Base-by-base conservation (phyloP, 768 basidiomycete species). In the Lyophyllum shimeji region DNA sequence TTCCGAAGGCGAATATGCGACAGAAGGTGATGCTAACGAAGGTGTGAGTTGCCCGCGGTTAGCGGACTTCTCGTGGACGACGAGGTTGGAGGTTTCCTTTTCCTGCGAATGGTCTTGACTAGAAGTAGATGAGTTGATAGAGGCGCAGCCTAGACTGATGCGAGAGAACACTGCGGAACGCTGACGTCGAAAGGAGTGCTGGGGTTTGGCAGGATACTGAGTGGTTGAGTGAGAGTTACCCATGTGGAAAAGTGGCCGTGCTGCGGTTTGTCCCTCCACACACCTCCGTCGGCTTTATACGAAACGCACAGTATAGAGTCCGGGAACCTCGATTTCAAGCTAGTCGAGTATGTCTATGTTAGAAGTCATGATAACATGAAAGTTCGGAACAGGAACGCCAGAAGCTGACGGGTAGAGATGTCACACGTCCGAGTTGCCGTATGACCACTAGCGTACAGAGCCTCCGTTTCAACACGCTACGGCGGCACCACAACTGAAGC, bases 91-190 rank as follows among this genome's bases (percentile, higher is more conserved):
- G 33, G 74, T 72, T 15, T 79, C 79, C 51, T 74, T 72, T 13
- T 79, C 79, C 50, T 74, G 69, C n/a, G 76, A 74, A 1, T 69
- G 67, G 13, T 69, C 63, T 24, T 72, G 73, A 60, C 67, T 72
- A 37, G 69, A 60, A 27, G 71, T 65, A 11, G 74, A 74, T 1
- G 66, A 63, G 29, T 68, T 65, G 3, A 68, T 72, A 55, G 74
- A 74, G 23, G 70, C 64, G 45, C 75, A 78, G 47, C 74, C 73
- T 11, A 82, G 55, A 59, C 66, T 74, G 55, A 80, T 51, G 13
- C 70, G 75, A 50, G 80, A 70, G 40, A 76, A 68, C 37, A 72
- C 52, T 24, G 65, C 61, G 17, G 74, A 75, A 61, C 71, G 73
- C 60, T 73, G 71, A 43, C 66, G 67, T 43, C 55, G 61, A 53